Conservation (phyloP, 805 yeast species). For the Nakazawaea wyomingensis region DNA sequence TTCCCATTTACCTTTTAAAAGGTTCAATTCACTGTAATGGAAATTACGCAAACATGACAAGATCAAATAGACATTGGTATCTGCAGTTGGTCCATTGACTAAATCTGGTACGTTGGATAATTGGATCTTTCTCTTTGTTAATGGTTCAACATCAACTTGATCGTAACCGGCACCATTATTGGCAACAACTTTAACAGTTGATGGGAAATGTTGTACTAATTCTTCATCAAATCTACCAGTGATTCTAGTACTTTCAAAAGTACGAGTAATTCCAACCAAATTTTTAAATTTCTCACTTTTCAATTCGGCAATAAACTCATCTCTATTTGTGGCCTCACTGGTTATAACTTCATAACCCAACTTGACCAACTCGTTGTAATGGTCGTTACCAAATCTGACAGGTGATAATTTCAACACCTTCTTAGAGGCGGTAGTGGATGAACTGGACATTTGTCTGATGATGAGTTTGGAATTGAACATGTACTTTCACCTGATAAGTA, state of each 20-base stretch:
- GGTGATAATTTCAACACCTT: constrained; percentile 57
- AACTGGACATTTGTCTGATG: constrained; percentile 1
- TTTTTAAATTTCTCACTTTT: constrained; percentile 29
- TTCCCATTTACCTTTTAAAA: constrained; percentile 62
- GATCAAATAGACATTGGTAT: constrained; percentile 45
- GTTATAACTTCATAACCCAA: constrained; percentile 43
- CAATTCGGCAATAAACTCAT: constrained; percentile 34
- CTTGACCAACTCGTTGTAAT: constrained; percentile 54
- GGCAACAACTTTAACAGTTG: constrained; percentile 36
- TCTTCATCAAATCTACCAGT: constrained; percentile 43
- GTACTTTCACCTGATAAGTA: background rate
- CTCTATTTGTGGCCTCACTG: constrained; percentile 33
- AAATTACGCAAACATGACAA: constrained; percentile 54
- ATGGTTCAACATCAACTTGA: constrained; percentile 38
- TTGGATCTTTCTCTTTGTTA: constrained; percentile 37
- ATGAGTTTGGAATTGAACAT: background rate
- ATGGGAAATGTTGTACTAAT: constrained; percentile 31
- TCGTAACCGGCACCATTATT: constrained; percentile 60
- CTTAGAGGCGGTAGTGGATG: background rate
- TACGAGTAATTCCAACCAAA: constrained; percentile 35
- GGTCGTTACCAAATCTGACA: constrained; percentile 52
- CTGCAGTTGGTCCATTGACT: constrained; percentile 54
- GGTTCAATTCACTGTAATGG: constrained; percentile 48
- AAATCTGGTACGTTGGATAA: constrained; percentile 49
- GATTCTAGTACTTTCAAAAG: constrained; percentile 31